Evolutionary conservation across 2,329 filamentous ascomycete species (phyloP).

Genomic region (Cladosporium sphaerospermum): DNA sequence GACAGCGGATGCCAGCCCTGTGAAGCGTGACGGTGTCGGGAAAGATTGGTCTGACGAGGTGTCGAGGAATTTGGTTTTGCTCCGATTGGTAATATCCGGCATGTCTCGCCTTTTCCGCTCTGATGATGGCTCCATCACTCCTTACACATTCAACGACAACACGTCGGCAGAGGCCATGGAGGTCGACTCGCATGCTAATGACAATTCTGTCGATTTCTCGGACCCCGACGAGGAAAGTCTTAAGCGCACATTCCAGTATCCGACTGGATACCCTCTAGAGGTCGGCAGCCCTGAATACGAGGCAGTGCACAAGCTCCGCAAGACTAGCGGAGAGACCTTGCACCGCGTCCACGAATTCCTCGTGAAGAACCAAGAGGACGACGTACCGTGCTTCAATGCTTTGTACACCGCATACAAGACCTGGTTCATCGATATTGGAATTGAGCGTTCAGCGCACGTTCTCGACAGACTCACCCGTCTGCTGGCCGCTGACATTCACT

Average conservation of each 20-base stretch:
- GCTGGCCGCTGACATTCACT: constrained; percentile 77
- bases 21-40: constrained; percentile 88
- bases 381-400: constrained; percentile 90
- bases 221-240: constrained; percentile 74
- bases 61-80: constrained; percentile 77
- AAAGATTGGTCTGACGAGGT: constrained; percentile 99
- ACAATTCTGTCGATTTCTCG: constrained; percentile 50
- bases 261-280: constrained; percentile 75
- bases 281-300: constrained; percentile 60
- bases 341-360: constrained; percentile 82
- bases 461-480: constrained; percentile 80
- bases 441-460: constrained; percentile 89
- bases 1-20: constrained; percentile 72
- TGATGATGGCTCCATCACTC: constrained; percentile 35
- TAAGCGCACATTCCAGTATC: constrained; percentile 80
- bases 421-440: constrained; percentile 97
- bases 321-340: constrained; percentile 71
- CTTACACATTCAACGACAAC: constrained; percentile 43
- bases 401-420: constrained; percentile 87
- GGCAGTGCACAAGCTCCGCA: constrained; percentile 72
- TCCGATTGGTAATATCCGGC: constrained; percentile 84
- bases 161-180: constrained; percentile 39
- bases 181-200: constrained; percentile 23
- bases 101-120: constrained; percentile 86
- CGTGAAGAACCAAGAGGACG: constrained; percentile 79